A percentile compares a stretch with the other conserved stretches of the same genome.
phyloP scores from a whole-genome alignment of 306 rosid genomes.

The Amphicarpaea edgeworthii region DNA sequence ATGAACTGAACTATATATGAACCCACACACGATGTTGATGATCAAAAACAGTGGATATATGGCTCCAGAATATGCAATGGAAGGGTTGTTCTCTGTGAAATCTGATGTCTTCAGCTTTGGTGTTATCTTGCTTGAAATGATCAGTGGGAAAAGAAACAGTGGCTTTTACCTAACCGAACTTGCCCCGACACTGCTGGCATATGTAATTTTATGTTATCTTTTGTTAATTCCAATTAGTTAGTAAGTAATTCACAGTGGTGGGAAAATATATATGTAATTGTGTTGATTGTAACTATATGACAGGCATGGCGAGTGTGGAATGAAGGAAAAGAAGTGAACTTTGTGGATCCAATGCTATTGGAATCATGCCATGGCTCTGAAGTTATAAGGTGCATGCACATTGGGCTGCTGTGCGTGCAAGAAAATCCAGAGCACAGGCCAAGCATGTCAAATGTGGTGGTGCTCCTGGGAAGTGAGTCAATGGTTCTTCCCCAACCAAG shows the following conservation, averaged over 20 bases:
- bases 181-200: conserved; percentile 55
- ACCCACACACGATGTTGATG: not conserved
- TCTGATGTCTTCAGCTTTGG: conserved; percentile 77
- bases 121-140: conserved; percentile 61
- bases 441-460: conserved; percentile 56
- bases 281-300: conserved; percentile 4
- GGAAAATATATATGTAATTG: not conserved
- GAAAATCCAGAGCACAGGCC: conserved; percentile 66
- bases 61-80: conserved; percentile 74
- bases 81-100: conserved; percentile 60
- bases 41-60: conserved; percentile 59
- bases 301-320: conserved; percentile 67
- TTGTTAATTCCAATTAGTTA: not conserved
- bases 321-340: conserved; percentile 54
- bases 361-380: conserved; percentile 38
- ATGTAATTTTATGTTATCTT: conserved; percentile 46
- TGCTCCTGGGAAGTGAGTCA: conserved; percentile 49
- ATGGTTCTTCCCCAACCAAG: conserved; percentile 56
- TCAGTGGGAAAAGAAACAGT: conserved; percentile 59
- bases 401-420: conserved; percentile 70
- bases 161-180: conserved; percentile 54
- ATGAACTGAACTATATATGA: not conserved
- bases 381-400: conserved; percentile 51
- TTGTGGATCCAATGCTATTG: conserved; percentile 54
- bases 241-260: not conserved